Base-by-base conservation (phyloP, 129 eudicot genomes). In the Mikania micrantha region DNA sequence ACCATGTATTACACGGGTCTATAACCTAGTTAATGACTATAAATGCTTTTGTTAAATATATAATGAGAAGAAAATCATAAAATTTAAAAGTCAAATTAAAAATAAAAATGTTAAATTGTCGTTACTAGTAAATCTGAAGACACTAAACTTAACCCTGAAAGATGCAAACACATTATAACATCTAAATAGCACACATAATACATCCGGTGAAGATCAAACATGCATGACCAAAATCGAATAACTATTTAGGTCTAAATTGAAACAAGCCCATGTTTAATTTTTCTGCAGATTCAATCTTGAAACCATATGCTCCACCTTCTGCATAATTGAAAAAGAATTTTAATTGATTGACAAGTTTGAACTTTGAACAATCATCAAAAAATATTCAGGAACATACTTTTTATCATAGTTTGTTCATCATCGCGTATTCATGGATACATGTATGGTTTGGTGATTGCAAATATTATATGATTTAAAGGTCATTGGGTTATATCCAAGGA, bases 281-380 rank as follows among this genome's bases (percentile, higher is more conserved):
- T 71, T 71, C 63, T 64, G 73, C 60, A 12, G 73, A 73, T 71
- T 84, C 60, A 53, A 60, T 71, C 86, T 80, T 48, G 91, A 87
- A 28, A 84, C 88, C 97, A 90, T 90, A 64, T 90, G 76, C 89
- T 90, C 95, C 75, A 81, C 79, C 59, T 70, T 87, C 97, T 90
- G 91, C 78, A 60, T 38, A 56, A 38, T 9, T 28, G 2, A 73
- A 73, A 54, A 28, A 68, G 22, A 34, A 49, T 15, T 47, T 39
- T 32, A 67, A 69, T 1, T 22, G n/a, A 52, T 56, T 72, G 1
- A 15, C n/a, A 75, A 20, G 9, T 42, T 45, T 1, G 20, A 62
- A 50, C 47, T 42, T 45, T 1, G 20, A 62, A 50, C 47, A 6
- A 35, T 40, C 15, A 42, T 9, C 38, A 74, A 59, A 38, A 7